These are phyloP conservation scores for Tinospora cordifolia DNA, from an alignment of 164 flowering plant genomes.

Conservation along the genomic window DNA sequence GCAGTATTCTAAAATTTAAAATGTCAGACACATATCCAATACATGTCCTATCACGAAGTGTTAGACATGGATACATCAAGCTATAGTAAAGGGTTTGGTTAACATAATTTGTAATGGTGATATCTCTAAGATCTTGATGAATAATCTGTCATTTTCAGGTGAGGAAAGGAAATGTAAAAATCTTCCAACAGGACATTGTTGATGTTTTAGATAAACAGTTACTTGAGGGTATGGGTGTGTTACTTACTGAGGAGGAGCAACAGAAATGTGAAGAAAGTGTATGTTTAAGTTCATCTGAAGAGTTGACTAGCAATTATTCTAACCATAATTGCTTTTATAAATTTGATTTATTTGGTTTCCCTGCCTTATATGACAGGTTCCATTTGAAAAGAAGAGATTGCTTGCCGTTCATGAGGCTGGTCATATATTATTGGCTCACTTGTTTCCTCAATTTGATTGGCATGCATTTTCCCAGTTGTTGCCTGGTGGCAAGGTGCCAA, in stretches of 20 bases:
- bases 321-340: not conserved
- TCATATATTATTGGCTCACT: constrained; percentile 84
- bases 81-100: too few species aligned
- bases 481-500: constrained; percentile 88
- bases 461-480: constrained; percentile 98
- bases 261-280: constrained; percentile 83
- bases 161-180: constrained; percentile 76
- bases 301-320: constrained; percentile 5
- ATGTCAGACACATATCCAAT: too few species aligned
- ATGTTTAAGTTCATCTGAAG: constrained; percentile 20
- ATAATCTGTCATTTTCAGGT: constrained; percentile 39
- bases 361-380: constrained; percentile 39
- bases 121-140: constrained; percentile 1
- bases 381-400: constrained; percentile 73
- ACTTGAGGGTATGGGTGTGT: constrained; percentile 97
- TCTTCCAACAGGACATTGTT: constrained; percentile 74
- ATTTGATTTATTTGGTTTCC: constrained; percentile 2
- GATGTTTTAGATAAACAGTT: constrained; percentile 93
- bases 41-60: too few species aligned
- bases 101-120: not conserved
- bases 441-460: constrained; percentile 95
- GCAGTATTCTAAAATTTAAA: too few species aligned
- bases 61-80: too few species aligned
- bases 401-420: constrained; percentile 99
- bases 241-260: constrained; percentile 97